Conservation (phyloP, 2,329 filamentous ascomycete genomes). For the Diaporthe nobilis region DNA sequence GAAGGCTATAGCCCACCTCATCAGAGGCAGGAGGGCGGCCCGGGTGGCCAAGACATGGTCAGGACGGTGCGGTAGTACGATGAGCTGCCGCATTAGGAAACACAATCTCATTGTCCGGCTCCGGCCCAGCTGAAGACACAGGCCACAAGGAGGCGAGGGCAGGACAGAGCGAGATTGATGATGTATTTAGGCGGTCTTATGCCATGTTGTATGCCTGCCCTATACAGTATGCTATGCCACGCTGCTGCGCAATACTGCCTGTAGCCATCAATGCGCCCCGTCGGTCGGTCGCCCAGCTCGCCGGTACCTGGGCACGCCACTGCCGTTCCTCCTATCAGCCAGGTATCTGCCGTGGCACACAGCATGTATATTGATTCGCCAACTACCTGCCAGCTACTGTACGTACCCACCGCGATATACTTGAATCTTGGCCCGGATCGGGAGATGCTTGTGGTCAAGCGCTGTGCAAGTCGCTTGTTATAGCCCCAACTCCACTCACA, state of each 20-base stretch:
- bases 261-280: background rate
- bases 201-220: constrained; percentile 15
- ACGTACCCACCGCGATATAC: background rate
- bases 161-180: constrained; percentile 8
- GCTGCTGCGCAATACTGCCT: background rate
- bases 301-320: background rate
- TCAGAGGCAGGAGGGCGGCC: background rate
- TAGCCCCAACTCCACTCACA: constrained; percentile 7
- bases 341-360: constrained; percentile 10
- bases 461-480: constrained; percentile 20
- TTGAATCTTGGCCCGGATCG: constrained; percentile 29
- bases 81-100: constrained; percentile 20
- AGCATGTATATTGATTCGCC: background rate
- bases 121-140: constrained; percentile 6
- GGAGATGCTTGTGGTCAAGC: constrained; percentile 26
- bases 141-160: background rate
- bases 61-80: background rate
- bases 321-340: background rate
- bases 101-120: constrained; percentile 36
- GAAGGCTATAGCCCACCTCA: constrained; percentile 1
- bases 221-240: background rate
- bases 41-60: background rate
- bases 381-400: background rate
- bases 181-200: constrained; percentile 7
- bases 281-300: background rate